Percentiles rank a stretch among this genome's conserved stretches.
These are phyloP conservation scores for Dictyostelium firmibasis DNA, from an alignment of 78 protist species.

Conservation along the genomic window DNA sequence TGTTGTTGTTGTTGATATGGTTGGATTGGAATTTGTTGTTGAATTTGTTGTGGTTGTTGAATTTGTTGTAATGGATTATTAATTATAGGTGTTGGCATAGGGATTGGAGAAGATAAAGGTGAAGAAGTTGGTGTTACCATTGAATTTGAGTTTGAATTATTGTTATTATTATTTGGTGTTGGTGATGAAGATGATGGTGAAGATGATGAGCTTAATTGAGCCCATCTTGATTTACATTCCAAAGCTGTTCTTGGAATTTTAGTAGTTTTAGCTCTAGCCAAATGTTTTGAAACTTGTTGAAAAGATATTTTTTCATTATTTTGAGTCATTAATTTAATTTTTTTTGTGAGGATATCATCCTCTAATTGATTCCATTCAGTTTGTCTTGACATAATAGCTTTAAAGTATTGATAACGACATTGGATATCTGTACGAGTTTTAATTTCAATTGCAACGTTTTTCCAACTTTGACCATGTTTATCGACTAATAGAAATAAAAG, in stretches of 20 bases:
- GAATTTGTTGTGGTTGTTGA: background rate
- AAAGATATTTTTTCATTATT: constrained; percentile 10
- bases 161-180: background rate
- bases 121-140: background rate
- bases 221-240: constrained; percentile 42
- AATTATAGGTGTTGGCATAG: background rate
- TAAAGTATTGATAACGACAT: too few species aligned
- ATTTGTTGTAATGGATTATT: background rate
- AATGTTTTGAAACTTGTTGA: constrained; percentile 50
- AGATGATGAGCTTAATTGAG: background rate
- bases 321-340: background rate
- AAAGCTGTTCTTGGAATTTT: constrained; percentile 61
- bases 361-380: constrained; percentile 27
- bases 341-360: constrained; percentile 22
- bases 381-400: too few species aligned
- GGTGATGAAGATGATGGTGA: background rate
- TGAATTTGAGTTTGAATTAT: background rate
- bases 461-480: too few species aligned
- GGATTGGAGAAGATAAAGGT: background rate
- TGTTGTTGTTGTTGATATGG: constrained; percentile 11
- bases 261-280: constrained; percentile 62
- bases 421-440: too few species aligned
- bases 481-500: too few species aligned
- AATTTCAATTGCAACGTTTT: too few species aligned
- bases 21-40: background rate